These are phyloP conservation scores for Lipomyces japonicus DNA, from an alignment of 805 yeast species.

Conservation along the genomic window DNA sequence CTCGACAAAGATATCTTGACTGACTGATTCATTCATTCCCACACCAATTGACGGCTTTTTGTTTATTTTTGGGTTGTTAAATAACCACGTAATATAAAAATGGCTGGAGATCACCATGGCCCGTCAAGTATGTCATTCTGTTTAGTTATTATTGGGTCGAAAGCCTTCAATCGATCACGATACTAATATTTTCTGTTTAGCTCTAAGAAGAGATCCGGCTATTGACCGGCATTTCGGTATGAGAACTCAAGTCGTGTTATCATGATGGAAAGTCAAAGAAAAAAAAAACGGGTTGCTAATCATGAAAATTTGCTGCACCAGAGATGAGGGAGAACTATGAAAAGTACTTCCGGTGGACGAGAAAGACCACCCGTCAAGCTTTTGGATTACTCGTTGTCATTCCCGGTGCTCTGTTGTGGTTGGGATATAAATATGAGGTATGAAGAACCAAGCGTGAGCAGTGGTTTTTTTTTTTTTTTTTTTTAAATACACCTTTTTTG, in stretches of 20 bases:
- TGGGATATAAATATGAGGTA: constrained; percentile 24
- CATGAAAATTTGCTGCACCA: not conserved
- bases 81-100: no score
- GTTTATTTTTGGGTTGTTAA: no score
- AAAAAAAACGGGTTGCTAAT: no score
- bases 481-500: no score
- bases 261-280: no score
- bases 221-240: constrained; percentile 26
- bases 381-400: constrained; percentile 12
- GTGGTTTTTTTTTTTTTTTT: not conserved
- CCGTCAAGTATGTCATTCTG: constrained; percentile 14
- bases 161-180: no score
- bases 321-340: constrained; percentile 27
- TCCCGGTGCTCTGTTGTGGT: constrained; percentile 15
- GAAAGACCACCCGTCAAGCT: constrained; percentile 18
- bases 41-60: no score
- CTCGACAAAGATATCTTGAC: no score
- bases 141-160: not conserved
- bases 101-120: constrained; percentile 23
- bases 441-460: not conserved
- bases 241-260: no score
- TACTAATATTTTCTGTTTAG: constrained; percentile 12
- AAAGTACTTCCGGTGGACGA: constrained; percentile 21
- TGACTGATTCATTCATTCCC: no score
- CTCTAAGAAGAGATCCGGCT: constrained; percentile 27